phyloP scores from a whole-genome alignment of 495 filamentous ascomycete genomes.

The Letharia lupina region DNA sequence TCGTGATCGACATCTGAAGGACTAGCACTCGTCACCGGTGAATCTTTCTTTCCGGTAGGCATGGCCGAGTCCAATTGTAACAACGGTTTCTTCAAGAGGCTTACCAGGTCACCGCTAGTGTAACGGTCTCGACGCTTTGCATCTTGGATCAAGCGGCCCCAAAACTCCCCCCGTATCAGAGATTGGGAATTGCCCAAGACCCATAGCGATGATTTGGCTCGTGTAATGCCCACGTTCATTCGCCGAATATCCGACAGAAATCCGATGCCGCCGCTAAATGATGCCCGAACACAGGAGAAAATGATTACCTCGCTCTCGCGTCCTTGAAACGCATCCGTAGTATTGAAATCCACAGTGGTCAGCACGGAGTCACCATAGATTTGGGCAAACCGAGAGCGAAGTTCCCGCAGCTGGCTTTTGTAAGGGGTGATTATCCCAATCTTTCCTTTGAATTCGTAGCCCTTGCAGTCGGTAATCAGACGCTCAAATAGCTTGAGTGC shows the following conservation, averaged over 20 bases:
- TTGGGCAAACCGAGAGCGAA: conserved; percentile 61
- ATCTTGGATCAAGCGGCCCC: conserved; percentile 75
- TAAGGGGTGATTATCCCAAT: conserved; percentile 97
- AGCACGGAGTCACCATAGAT: conserved; percentile 68
- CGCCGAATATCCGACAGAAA: conserved; percentile 96
- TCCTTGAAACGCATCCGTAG: conserved; percentile 95
- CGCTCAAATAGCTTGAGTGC: conserved; percentile 77
- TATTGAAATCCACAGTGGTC: conserved; percentile 87
- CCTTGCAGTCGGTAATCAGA: conserved; percentile 60
- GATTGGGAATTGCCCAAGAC: conserved; percentile 86
- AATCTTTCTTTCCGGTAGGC: neutral
- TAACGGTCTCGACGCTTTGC: conserved; percentile 67
- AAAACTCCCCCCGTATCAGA: conserved; percentile 84
- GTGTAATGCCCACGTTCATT: conserved; percentile 98
- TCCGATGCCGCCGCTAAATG: conserved; percentile 80
- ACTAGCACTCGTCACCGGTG: conserved; percentile 28
- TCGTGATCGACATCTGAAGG: conserved; percentile 26
- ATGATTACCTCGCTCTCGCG: conserved; percentile 96
- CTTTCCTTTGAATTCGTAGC: conserved; percentile 65
- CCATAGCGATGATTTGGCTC: conserved; percentile 92
- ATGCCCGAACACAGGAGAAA: conserved; percentile 94
- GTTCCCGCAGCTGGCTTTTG: conserved; percentile 78
- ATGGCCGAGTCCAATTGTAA: conserved; percentile 22
- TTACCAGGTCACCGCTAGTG: conserved; percentile 57
- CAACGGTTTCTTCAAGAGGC: conserved; percentile 43